A percentile compares a stretch with the other conserved stretches of the same genome.
Evolutionary conservation across 2,329 filamentous ascomycete genomes (phyloP).

Genomic region (Epichloe gansuensis): DNA sequence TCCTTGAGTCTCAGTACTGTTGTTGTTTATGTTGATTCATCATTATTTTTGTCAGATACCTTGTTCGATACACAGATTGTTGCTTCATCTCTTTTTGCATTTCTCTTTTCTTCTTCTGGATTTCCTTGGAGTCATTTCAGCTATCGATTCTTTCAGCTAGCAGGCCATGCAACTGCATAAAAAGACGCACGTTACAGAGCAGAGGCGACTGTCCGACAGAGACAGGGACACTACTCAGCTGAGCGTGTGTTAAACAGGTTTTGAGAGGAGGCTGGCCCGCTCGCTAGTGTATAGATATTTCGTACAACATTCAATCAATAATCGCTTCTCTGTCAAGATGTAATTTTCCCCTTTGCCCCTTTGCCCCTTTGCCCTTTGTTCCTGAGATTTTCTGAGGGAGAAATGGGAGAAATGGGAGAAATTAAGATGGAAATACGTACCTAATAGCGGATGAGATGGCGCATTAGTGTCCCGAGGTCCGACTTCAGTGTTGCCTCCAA

Average conservation of each 20-base stretch:
- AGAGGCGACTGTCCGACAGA: neutral
- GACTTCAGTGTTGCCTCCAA: no score
- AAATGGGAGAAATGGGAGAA: no score
- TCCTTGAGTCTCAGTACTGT: constrained; percentile 13
- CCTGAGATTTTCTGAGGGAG: neutral
- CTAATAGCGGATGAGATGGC: neutral
- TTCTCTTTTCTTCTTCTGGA: neutral
- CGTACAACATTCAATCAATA: constrained; percentile 18
- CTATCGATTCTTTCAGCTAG: neutral
- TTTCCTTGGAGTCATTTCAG: neutral
- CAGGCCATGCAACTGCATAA: constrained; percentile 4
- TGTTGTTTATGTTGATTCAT: constrained; percentile 11
- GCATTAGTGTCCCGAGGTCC: no score
- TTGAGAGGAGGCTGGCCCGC: constrained; percentile 18
- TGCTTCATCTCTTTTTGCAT: constrained; percentile 2
- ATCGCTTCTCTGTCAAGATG: constrained; percentile 12
- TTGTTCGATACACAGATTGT: constrained; percentile 44
- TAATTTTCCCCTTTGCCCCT: no score
- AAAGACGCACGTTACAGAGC: neutral
- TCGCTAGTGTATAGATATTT: constrained; percentile 25
- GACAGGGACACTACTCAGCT: neutral
- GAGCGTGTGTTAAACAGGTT: neutral
- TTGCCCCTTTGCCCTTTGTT: neutral
- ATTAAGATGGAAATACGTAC: neutral
- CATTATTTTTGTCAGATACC: constrained; percentile 36